Percentiles rank a stretch among this genome's conserved stretches.
phyloP scores from a whole-genome alignment of 495 filamentous ascomycete species.

The Daldinia decipiens region DNA sequence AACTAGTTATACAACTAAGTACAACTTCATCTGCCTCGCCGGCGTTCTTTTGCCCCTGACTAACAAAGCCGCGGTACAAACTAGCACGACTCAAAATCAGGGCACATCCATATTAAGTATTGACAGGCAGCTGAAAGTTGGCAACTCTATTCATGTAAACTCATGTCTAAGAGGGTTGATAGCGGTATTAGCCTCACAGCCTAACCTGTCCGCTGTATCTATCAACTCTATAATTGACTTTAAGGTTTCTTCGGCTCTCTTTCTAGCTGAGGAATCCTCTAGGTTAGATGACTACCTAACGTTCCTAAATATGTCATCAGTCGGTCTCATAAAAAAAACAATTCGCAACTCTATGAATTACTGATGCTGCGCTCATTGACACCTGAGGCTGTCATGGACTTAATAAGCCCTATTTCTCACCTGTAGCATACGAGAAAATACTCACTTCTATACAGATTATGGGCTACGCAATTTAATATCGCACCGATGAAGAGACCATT shows the following conservation, averaged over 20 bases:
- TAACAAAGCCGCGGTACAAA: neutral
- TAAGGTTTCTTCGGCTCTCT: neutral
- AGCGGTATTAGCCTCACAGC: neutral
- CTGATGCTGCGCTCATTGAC: neutral
- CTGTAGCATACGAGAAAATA: neutral
- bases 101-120: constrained; percentile 3
- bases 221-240: constrained; percentile 3
- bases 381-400: neutral
- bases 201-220: neutral
- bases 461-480: neutral
- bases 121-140: neutral
- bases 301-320: neutral
- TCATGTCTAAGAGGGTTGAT: neutral
- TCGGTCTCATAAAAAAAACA: neutral
- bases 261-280: neutral
- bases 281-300: neutral
- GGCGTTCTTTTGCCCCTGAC: constrained; percentile 6
- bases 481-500: neutral
- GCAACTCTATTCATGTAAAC: constrained; percentile 4
- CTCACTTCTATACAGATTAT: neutral
- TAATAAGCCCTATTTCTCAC: neutral
- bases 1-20: no score
- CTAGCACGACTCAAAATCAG: constrained; percentile 8
- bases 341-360: neutral
- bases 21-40: neutral